Conservation (phyloP, 495 filamentous ascomycete species). For the Letharia lupina region DNA sequence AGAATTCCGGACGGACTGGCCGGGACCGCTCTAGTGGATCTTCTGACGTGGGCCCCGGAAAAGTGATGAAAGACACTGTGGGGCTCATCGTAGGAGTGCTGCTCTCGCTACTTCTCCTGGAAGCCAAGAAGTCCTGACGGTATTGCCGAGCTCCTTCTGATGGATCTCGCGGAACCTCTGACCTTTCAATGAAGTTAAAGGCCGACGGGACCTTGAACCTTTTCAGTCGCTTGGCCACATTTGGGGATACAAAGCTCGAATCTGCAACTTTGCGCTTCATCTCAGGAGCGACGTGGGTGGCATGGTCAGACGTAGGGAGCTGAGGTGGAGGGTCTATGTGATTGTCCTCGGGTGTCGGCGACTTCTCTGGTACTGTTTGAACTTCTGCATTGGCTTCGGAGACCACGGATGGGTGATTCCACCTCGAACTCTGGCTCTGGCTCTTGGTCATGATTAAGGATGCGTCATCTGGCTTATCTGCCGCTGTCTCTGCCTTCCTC, state of each 20-base stretch:
- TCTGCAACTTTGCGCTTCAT: constrained; percentile 15
- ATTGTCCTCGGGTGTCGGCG: neutral
- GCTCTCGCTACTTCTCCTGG: constrained; percentile 19
- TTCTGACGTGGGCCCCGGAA: neutral
- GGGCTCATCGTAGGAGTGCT: constrained; percentile 18
- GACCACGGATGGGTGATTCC: neutral
- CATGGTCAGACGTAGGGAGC: neutral
- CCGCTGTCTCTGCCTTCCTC: neutral
- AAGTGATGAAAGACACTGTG: neutral
- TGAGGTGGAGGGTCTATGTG: neutral
- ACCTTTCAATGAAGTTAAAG: constrained; percentile 20
- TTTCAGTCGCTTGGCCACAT: constrained; percentile 16
- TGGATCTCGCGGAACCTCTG: constrained; percentile 19
- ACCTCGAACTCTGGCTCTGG: neutral
- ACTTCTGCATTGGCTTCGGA: neutral
- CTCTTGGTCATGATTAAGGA: neutral
- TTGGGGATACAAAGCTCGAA: constrained; percentile 10
- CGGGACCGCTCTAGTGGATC: neutral
- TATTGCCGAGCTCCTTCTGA: constrained; percentile 20
- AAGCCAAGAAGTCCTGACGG: constrained; percentile 25
- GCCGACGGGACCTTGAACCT: constrained; percentile 1
- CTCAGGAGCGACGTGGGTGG: neutral
- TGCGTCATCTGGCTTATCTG: neutral
- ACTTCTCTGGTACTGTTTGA: neutral
- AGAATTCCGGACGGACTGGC: constrained; percentile 6